These are phyloP conservation scores for Xylaria sp. DNA, from an alignment of 2,329 filamentous ascomycete genomes.

Conservation along the genomic window DNA sequence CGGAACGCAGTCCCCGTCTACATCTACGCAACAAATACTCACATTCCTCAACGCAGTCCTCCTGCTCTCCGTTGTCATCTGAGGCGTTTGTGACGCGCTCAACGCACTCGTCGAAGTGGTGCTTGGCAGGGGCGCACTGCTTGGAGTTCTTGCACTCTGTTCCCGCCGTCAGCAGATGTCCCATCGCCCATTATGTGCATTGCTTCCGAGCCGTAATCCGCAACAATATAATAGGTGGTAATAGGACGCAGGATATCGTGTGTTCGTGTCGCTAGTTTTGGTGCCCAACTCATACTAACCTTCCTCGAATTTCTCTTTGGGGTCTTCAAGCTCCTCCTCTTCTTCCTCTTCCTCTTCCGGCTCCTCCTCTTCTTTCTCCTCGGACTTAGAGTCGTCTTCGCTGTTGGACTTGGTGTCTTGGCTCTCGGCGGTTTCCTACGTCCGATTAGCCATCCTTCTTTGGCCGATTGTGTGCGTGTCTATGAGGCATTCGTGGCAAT, in stretches of 20 bases:
- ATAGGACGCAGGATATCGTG: conserved; percentile 2
- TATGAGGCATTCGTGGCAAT: not conserved
- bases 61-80: conserved; percentile 78
- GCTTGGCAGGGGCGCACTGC: conserved; percentile 87
- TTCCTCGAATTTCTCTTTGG: conserved; percentile 89
- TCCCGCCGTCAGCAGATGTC: conserved; percentile 24
- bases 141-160: conserved; percentile 89
- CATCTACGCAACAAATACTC: conserved; percentile 57
- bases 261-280: conserved; percentile 16
- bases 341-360: conserved; percentile 85
- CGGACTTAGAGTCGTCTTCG: conserved; percentile 51
- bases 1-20: not conserved
- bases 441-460: conserved; percentile 21
- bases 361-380: conserved; percentile 71
- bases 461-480: not conserved
- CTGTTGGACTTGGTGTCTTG: conserved; percentile 28
- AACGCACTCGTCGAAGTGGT: conserved; percentile 98
- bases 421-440: conserved; percentile 37
- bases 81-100: conserved; percentile 83
- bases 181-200: not conserved
- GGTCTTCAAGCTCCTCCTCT: conserved; percentile 83
- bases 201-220: conserved; percentile 1
- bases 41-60: conserved; percentile 99
- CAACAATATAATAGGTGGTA: conserved; percentile 5
- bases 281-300: conserved; percentile 68